Conservation (phyloP, 208 protist species). For the Wallacemonas collosoma region DNA sequence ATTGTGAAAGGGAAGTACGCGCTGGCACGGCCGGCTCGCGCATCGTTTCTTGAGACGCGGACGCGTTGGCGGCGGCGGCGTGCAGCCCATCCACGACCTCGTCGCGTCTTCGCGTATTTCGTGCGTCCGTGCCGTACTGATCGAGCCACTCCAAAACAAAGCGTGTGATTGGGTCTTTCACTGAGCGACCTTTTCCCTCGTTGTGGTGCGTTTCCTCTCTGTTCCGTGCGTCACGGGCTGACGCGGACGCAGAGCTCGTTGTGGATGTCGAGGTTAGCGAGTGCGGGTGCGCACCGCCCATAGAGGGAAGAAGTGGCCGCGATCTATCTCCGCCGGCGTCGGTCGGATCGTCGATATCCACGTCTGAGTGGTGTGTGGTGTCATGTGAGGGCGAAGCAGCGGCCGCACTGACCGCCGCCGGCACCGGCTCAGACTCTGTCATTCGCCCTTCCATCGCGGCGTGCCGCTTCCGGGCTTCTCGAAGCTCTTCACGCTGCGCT, state of each 20-base stretch:
- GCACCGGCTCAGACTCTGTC: too few relatives aligned
- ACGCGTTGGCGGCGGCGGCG: conserved; percentile 19
- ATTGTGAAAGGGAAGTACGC: conserved; percentile 19
- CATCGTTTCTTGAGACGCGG: neutral
- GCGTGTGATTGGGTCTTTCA: conserved; percentile 67
- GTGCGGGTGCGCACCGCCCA: too few relatives aligned
- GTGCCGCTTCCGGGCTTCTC: neutral
- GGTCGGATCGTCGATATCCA: neutral
- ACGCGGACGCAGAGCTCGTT: too few relatives aligned
- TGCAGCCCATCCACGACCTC: conserved; percentile 24
- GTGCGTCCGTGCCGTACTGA: conserved; percentile 39
- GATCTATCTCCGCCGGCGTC: too few relatives aligned
- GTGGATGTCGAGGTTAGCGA: too few relatives aligned
- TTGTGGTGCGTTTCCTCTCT: too few relatives aligned
- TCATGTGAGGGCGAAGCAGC: too few relatives aligned
- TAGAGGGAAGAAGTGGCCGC: too few relatives aligned
- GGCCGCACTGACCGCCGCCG: too few relatives aligned
- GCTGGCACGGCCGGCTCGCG: neutral
- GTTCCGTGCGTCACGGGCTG: neutral
- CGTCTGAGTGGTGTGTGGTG: neutral
- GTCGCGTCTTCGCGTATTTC: conserved; percentile 6
- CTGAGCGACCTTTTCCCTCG: neutral
- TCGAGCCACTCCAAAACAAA: conserved; percentile 83
- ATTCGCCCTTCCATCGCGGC: neutral
- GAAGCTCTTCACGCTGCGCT: conserved; percentile 12